Evolutionary conservation across 495 filamentous ascomycete species (phyloP).

Genomic region (Penicillium fimorum): DNA sequence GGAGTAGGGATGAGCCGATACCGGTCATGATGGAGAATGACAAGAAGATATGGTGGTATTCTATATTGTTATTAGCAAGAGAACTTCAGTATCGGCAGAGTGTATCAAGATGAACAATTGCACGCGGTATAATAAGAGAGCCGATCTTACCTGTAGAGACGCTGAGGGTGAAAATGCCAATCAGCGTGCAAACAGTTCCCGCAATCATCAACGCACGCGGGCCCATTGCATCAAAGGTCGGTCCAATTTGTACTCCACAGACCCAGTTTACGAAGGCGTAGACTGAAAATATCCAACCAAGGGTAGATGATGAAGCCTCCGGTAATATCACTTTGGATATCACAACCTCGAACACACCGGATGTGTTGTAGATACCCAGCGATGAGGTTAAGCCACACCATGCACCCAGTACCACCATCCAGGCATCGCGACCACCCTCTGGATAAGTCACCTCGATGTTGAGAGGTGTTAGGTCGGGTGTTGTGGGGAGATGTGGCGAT

Average conservation of each 20-base stretch:
- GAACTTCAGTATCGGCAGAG: not conserved
- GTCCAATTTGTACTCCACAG: constrained; percentile 40
- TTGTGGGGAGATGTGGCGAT: not conserved
- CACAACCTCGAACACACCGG: constrained; percentile 63
- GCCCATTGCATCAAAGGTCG: constrained; percentile 29
- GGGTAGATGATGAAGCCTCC: constrained; percentile 44
- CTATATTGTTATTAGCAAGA: not conserved
- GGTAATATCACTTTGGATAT: constrained; percentile 53
- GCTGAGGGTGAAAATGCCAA: not conserved
- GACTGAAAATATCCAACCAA: constrained; percentile 70
- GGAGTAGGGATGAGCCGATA: constrained; percentile 41
- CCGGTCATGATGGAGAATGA: constrained; percentile 16
- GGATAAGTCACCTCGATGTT: not conserved
- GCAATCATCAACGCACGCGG: constrained; percentile 16
- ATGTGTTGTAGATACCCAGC: constrained; percentile 63
- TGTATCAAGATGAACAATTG: not conserved
- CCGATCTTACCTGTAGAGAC: not conserved
- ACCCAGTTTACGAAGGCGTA: constrained; percentile 56
- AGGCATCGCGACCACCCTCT: not conserved
- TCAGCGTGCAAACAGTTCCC: not conserved
- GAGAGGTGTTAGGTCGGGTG: not conserved
- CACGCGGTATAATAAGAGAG: not conserved
- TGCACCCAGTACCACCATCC: constrained; percentile 50
- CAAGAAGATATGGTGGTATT: constrained; percentile 38
- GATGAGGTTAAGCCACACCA: constrained; percentile 57